Evolutionary conservation across 495 filamentous ascomycete genomes (phyloP), one percentile per base, ranked within the genome.

Genomic region (Xylaria sp.): DNA sequence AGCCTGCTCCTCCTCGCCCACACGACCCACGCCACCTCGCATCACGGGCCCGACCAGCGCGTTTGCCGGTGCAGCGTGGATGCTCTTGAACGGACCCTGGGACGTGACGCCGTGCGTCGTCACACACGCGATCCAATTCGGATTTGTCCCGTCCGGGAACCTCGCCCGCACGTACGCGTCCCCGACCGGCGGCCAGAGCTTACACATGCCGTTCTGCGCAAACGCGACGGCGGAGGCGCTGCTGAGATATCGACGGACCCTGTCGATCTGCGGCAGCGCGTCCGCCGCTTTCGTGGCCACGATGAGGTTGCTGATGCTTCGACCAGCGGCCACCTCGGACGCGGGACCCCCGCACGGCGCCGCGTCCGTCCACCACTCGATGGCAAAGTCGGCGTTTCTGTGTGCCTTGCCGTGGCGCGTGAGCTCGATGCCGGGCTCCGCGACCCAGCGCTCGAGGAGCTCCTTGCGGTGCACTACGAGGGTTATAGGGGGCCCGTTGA

Each of bases 161-260:
- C 80, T 72, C 35, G 71, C 61, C 4, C 31, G 46, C 21, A 72
- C 74, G 62, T 83, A 83, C 12, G 62, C 35, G 8, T 70, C 69
- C 8, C 81, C 81, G 72, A 93, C 83, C 6, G 92, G 88, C 73
- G 94, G 95, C 61, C 94, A 80, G 8, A 86, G 75, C 65, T 85
- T 77, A 69, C 80, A 94, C 90, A 97, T 91, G 24, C 93, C 94
- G 71, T 97, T 97, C 73, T 97, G 94, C 24, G 93, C 76, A 55
- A 97, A 91, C 14, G 91, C 81, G 37, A 97, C 86, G 0, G 92
- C 92, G 11, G 91, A 92, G 2, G 84, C 77, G 5, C 78, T 75
- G 6, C 79, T 84, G 21, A 97, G 80, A 12, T 95, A 90, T 61
- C 91, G 81, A 5, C 82, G 82, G 17, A 97, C 79, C 6, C 83